A percentile compares a stretch with the other conserved stretches of the same genome.
Evolutionary conservation across 2,329 filamentous ascomycete species (phyloP).

Genomic region (Clarireedia hainanense): DNA sequence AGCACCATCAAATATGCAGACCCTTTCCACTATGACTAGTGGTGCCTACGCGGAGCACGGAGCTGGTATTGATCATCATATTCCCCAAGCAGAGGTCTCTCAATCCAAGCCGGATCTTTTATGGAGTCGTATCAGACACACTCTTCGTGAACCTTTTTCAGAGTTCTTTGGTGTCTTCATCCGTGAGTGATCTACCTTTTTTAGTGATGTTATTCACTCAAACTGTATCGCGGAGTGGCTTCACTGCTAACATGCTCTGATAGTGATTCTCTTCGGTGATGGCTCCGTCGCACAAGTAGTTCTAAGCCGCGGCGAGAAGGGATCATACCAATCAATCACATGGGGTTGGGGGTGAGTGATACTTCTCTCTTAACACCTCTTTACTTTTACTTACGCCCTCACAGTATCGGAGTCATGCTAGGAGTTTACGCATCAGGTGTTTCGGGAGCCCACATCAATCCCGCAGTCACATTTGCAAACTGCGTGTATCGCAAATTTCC

Average conservation of each 20-base stretch:
- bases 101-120: constrained; percentile 19
- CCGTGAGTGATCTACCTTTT: constrained; percentile 27
- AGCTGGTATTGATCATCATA: constrained; percentile 28
- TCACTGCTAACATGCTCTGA: not conserved
- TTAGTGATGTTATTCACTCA: not conserved
- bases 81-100: constrained; percentile 25
- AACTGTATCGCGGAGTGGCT: not conserved
- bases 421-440: constrained; percentile 58
- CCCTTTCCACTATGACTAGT: not conserved
- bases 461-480: constrained; percentile 60
- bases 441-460: constrained; percentile 61
- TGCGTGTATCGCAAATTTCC: constrained; percentile 56
- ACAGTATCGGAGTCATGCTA: constrained; percentile 60
- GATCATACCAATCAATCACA: constrained; percentile 24
- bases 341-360: constrained; percentile 27
- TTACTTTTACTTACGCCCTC: constrained; percentile 6
- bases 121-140: constrained; percentile 20
- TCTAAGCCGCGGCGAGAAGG: constrained; percentile 31
- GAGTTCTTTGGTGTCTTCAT: constrained; percentile 66
- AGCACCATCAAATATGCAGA: not conserved
- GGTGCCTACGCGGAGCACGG: constrained; percentile 27
- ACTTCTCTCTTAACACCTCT: not conserved
- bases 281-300: constrained; percentile 62
- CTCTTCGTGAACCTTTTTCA: constrained; percentile 37
- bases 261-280: constrained; percentile 56